Evolutionary conservation across 805 yeast genomes (phyloP), one percentile per base, ranked within the genome.

Genomic region (Clavispora asparagi): DNA sequence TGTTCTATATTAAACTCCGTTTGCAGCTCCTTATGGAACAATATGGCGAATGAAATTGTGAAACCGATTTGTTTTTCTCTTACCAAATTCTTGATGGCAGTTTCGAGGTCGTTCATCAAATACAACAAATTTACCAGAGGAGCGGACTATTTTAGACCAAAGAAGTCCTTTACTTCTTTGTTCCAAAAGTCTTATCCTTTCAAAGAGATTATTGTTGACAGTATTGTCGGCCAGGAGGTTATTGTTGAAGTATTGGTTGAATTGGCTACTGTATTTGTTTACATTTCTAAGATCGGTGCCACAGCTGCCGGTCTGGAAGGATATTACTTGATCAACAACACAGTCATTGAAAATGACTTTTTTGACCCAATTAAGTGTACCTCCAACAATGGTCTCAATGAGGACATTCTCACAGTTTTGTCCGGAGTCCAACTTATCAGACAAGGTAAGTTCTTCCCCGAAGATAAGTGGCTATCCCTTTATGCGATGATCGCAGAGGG

Each of bases 241-340:
- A 71, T 85, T 46, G 87, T 82, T 26, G 97, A 89, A 60, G 71
- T 85, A 3, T 66, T 88, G 44, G 67, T 86, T 37, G 97, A 89
- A 59, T 60, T 87, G 41, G 71, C 84, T 7, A 75, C 83, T 13
- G 68, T 85, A n/a, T 76, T 82, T 45, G 71, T 82, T 13, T 78
- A 70, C 55, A 64, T 83, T 25, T 67, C 83, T 13, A 78, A 76
- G 54, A 70, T 80, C 47, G 78, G 79, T 7, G 71, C 68, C 48
- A 55, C 50, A 6, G 58, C 72, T 4, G 68, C 76, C 5, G 69
- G 71, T 0, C 57, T 67, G 1, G 65, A 71, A 26, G 83, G 84
- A 1, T 71, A 66, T 48, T 52, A 56, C 30, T 58, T 67, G 29
- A 71, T 81, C 23, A 61, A 77, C 41, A 54, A 60, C 6, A 64